Percentiles rank a stretch among this genome's conserved stretches.
phyloP scores from a whole-genome alignment of 1,284 basidiomycete genomes.

The Cutaneotrichosporon cavernicola region DNA sequence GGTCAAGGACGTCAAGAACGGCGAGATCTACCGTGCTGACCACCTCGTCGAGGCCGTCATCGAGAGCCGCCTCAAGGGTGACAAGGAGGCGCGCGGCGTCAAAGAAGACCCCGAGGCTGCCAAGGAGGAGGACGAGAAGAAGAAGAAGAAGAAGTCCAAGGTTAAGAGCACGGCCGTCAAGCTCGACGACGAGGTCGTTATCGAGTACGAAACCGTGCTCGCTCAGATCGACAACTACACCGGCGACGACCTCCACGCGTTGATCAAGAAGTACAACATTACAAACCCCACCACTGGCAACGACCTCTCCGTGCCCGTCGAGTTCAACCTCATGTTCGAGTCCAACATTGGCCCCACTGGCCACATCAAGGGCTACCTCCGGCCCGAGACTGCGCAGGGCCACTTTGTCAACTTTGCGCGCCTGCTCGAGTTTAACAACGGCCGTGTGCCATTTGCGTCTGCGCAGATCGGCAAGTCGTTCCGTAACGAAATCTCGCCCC shows the following conservation, averaged over 20 bases:
- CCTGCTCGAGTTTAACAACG: constrained; percentile 97
- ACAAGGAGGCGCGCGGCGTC: constrained; percentile 83
- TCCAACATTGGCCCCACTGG: constrained; percentile 97
- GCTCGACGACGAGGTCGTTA: constrained; percentile 72
- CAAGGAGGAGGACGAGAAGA: constrained; percentile 64
- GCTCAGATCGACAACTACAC: constrained; percentile 95
- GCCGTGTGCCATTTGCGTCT: constrained; percentile 91
- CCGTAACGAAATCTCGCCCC: constrained; percentile 97
- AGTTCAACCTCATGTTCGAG: constrained; percentile 99
- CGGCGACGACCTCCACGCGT: constrained; percentile 81
- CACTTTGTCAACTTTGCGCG: constrained; percentile 99
- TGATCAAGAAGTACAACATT: constrained; percentile 81
- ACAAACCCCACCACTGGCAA: constrained; percentile 90
- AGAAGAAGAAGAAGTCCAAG: constrained; percentile 80
- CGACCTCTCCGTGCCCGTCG: constrained; percentile 84
- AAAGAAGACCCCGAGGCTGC: constrained; percentile 59
- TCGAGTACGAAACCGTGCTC: constrained; percentile 76
- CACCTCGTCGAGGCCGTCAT: constrained; percentile 94
- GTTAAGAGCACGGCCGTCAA: constrained; percentile 73
- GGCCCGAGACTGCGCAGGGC: constrained; percentile 97
- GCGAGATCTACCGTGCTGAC: constrained; percentile 95
- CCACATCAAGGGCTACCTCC: constrained; percentile 92
- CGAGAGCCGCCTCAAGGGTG: constrained; percentile 82
- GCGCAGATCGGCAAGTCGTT: constrained; percentile 96
- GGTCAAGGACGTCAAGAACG: constrained; percentile 92